Evolutionary conservation across 106 monocot genomes (phyloP).

Genomic region (Platanthera zijinensis): DNA sequence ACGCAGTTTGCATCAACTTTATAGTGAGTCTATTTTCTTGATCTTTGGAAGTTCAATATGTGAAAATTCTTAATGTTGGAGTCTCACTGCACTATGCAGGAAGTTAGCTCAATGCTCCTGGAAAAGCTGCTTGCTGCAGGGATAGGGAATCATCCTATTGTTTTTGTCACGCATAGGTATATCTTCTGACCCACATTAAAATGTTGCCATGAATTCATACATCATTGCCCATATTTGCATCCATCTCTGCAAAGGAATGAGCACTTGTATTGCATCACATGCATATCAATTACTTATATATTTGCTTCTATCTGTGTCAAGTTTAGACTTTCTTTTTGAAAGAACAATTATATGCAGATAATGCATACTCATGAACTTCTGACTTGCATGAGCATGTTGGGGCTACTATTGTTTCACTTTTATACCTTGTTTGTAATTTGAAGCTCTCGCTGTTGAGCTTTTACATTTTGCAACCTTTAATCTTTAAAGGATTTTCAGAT

Average conservation of each 20-base stretch:
- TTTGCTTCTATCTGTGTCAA: not conserved
- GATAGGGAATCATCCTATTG: conserved; percentile 83
- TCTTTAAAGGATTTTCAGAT: too few relatives aligned
- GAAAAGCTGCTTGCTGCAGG: conserved; percentile 76
- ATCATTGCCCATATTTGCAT: not conserved
- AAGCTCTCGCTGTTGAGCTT: not conserved
- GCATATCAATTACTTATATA: not conserved
- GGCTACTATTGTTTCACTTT: not conserved
- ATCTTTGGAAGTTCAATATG: not conserved
- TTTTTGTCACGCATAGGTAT: conserved; percentile 94
- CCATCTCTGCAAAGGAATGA: not conserved
- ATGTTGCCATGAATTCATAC: not conserved
- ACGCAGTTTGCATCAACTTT: not conserved
- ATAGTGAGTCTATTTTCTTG: not conserved
- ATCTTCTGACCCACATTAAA: not conserved
- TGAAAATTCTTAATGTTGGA: not conserved
- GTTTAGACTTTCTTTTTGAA: not conserved
- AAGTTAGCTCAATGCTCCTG: conserved; percentile 85
- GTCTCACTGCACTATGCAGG: conserved; percentile 33
- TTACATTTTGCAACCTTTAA: not conserved
- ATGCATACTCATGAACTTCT: too few relatives aligned
- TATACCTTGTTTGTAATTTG: not conserved
- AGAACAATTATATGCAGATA: not conserved
- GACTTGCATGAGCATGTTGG: not conserved
- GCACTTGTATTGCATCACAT: not conserved